phyloP scores from a whole-genome alignment of 2,329 filamentous ascomycete genomes.

The Aspergillus phoenicis region DNA sequence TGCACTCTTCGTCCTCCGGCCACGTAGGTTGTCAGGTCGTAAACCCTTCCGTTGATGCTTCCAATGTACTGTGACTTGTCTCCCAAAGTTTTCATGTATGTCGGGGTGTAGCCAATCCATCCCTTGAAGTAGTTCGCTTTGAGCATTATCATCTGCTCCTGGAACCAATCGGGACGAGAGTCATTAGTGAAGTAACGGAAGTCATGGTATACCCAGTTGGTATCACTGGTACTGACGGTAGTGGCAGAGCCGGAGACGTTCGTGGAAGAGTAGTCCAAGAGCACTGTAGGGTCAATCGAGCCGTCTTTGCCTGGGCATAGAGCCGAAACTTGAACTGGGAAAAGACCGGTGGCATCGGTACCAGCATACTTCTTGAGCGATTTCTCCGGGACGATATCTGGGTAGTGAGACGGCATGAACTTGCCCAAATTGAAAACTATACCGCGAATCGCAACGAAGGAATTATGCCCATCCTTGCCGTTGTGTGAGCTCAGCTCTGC shows the following conservation, averaged over 20 bases:
- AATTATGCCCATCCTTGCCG: slow-evolving; percentile 65
- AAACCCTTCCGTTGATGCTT: slow-evolving; percentile 77
- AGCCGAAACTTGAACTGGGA: slow-evolving; percentile 91
- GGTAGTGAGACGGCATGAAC: slow-evolving; percentile 79
- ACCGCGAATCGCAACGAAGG: slow-evolving; percentile 83
- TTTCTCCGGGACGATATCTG: slow-evolving; percentile 62
- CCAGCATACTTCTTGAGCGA: slow-evolving; percentile 80
- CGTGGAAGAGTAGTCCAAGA: slow-evolving; percentile 76
- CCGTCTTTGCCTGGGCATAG: slow-evolving; percentile 79
- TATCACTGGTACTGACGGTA: slow-evolving; percentile 67
- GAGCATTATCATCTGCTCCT: slow-evolving; percentile 79
- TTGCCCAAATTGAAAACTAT: slow-evolving; percentile 79
- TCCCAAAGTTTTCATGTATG: slow-evolving; percentile 74
- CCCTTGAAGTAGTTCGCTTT: slow-evolving; percentile 82
- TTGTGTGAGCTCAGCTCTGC: slow-evolving; percentile 73
- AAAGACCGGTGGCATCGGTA: slow-evolving; percentile 80
- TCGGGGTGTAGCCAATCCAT: slow-evolving; percentile 76
- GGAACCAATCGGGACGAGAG: slow-evolving; percentile 86
- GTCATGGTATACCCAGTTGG: slow-evolving; percentile 83
- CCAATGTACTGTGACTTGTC: slow-evolving; percentile 68
- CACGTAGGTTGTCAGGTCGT: slow-evolving; percentile 85
- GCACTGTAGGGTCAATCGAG: slow-evolving; percentile 68
- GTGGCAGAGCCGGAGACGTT: slow-evolving; percentile 72
- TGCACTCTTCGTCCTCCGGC: slow-evolving; percentile 70
- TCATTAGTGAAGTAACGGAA: slow-evolving; percentile 85